Percentiles rank a stretch among this genome's conserved stretches.
phyloP scores from a whole-genome alignment of 208 protist genomes.

The Acanthamoeba lenticulata region DNA sequence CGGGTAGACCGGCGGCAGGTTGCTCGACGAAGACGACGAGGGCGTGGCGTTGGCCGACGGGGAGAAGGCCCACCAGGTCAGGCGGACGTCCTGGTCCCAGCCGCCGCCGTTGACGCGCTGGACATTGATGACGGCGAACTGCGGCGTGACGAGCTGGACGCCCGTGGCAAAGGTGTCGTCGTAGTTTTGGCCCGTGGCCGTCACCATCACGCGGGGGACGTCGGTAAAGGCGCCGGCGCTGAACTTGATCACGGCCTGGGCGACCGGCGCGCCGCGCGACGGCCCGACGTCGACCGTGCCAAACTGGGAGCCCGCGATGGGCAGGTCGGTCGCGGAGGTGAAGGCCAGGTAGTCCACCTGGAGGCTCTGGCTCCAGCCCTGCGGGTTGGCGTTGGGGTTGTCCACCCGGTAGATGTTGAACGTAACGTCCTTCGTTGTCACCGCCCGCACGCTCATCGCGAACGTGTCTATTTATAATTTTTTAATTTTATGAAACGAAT shows the following conservation, averaged over 20 bases:
- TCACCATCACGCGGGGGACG: not conserved
- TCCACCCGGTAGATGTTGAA: not conserved
- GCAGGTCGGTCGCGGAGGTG: not conserved
- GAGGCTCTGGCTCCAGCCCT: not conserved
- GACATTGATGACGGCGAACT: not conserved
- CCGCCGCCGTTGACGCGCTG: not conserved
- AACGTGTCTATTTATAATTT: not conserved
- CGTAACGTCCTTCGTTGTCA: not conserved
- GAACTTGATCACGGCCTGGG: not conserved
- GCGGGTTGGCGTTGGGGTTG: not conserved
- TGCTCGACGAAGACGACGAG: not conserved
- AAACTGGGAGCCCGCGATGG: not conserved
- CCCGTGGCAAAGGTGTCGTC: not conserved
- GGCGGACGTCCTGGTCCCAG: not conserved
- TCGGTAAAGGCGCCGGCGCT: not conserved
- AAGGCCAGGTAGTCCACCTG: not conserved
- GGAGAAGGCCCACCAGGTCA: slow-evolving; percentile 1
- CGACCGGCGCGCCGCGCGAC: not conserved
- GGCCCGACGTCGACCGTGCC: not conserved
- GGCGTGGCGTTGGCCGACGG: not conserved
- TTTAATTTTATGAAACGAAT: not conserved
- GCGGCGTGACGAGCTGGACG: not conserved
- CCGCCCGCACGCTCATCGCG: not conserved
- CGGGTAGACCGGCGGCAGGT: not conserved
- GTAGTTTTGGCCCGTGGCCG: not conserved